phyloP scores from a whole-genome alignment of 2,329 filamentous ascomycete species.

The Colletotrichum sp. region DNA sequence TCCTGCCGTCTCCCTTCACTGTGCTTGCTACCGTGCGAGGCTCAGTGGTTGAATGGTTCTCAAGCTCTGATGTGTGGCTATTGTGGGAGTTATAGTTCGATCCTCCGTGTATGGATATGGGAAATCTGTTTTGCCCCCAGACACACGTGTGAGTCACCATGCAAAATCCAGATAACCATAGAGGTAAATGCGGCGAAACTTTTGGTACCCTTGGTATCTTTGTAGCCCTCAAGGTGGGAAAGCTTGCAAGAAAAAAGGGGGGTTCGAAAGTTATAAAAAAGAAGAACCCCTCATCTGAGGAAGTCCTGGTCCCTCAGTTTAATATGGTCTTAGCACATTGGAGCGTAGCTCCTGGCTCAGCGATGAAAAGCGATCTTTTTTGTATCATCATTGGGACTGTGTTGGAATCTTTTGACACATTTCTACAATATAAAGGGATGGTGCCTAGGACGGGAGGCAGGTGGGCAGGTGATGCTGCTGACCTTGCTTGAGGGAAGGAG shows the following conservation, averaged over 20 bases:
- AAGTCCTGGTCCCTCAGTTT: background rate
- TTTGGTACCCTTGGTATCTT: background rate
- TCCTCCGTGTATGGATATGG: background rate
- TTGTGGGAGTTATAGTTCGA: too few species aligned
- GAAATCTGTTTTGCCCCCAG: background rate
- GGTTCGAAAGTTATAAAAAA: background rate
- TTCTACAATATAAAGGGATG: background rate
- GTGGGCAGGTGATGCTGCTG: background rate
- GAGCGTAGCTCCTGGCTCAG: background rate
- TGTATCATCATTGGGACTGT: background rate
- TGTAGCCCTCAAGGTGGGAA: background rate
- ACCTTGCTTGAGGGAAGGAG: background rate
- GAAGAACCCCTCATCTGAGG: background rate
- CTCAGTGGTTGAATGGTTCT: too few species aligned
- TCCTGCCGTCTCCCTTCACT: too few species aligned
- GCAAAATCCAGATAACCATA: background rate
- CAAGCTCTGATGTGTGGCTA: background rate
- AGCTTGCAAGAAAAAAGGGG: background rate
- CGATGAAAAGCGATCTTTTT: too few species aligned
- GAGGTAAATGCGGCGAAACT: background rate
- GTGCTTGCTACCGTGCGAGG: too few species aligned
- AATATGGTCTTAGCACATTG: background rate
- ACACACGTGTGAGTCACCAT: background rate
- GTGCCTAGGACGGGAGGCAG: background rate
- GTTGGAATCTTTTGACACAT: background rate